Evolutionary conservation across 116 monocot genomes (phyloP).

Genomic region (Posidonia oceanica): DNA sequence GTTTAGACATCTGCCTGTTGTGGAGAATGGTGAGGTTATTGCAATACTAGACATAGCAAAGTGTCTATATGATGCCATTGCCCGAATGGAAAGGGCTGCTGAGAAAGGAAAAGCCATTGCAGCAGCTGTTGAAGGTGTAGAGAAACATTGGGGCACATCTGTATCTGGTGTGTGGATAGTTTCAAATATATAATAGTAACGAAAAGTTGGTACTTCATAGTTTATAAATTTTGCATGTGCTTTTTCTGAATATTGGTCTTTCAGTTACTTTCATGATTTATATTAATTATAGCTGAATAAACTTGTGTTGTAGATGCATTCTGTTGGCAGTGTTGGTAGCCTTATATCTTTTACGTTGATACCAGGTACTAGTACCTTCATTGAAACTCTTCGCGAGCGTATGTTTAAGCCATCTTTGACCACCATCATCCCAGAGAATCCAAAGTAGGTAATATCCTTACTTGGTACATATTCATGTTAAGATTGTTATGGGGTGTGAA

Average conservation of each 20-base stretch:
- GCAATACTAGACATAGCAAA: slow-evolving; percentile 97
- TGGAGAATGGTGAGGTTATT: slow-evolving; percentile 97
- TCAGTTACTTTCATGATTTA: too few relatives aligned
- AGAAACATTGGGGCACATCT: slow-evolving; percentile 85
- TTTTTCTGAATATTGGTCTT: too few relatives aligned
- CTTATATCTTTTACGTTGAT: not conserved
- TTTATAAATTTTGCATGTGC: too few relatives aligned
- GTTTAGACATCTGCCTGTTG: slow-evolving; percentile 95
- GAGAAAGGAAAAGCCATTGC: slow-evolving; percentile 98
- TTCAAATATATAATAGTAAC: too few relatives aligned
- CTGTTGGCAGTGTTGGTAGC: not conserved
- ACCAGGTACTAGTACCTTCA: slow-evolving; percentile 82
- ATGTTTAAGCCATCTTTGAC: slow-evolving; percentile 91
- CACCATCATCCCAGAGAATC: slow-evolving; percentile 76
- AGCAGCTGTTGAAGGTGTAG: slow-evolving; percentile 93
- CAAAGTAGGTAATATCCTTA: slow-evolving; percentile 95
- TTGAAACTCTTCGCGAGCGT: slow-evolving; percentile 81
- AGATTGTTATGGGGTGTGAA: not conserved
- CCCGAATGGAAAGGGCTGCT: slow-evolving; percentile 90
- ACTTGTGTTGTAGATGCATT: not conserved
- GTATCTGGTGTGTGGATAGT: slow-evolving; percentile 44
- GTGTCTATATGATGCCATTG: slow-evolving; percentile 99
- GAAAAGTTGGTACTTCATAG: too few relatives aligned
- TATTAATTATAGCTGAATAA: not conserved
- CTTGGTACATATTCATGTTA: not conserved